Evolutionary conservation across 495 filamentous ascomycete genomes (phyloP).

Genomic region (Acidiella bohemica): DNA sequence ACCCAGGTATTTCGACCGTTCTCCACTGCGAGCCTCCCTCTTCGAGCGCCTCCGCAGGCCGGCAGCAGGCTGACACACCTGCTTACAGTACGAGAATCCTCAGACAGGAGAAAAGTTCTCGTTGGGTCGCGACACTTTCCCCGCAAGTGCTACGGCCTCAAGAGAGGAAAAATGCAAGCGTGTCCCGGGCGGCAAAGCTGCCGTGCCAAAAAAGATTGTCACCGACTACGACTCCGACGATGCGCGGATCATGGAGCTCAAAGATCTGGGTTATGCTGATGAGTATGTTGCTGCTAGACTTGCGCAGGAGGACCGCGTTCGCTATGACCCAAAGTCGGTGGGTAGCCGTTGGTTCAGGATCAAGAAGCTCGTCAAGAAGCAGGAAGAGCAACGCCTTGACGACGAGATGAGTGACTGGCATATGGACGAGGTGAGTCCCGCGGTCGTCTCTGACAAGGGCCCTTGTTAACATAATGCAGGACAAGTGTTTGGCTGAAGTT

Average conservation of each 20-base stretch:
- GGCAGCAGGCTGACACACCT: background rate
- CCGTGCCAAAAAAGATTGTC: slow-evolving; percentile 3
- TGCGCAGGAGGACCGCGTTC: slow-evolving; percentile 22
- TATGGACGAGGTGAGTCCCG: slow-evolving; percentile 27
- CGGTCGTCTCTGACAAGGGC: no score
- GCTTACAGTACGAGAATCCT: slow-evolving; percentile 4
- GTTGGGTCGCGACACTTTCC: background rate
- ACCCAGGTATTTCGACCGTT: no score
- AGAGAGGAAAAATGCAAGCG: background rate
- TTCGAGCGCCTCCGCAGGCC: no score
- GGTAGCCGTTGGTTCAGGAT: slow-evolving; percentile 29
- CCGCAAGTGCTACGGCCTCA: background rate
- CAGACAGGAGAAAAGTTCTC: background rate
- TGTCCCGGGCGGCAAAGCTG: background rate
- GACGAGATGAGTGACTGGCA: slow-evolving; percentile 31
- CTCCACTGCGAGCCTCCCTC: no score
- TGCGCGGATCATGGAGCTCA: slow-evolving; percentile 28
- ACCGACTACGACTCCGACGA: slow-evolving; percentile 22
- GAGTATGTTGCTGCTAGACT: slow-evolving; percentile 24
- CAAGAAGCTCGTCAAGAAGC: slow-evolving; percentile 20
- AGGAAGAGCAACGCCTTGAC: slow-evolving; percentile 25
- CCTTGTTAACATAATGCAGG: no score
- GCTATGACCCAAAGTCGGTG: slow-evolving; percentile 28
- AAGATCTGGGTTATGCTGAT: slow-evolving; percentile 24
- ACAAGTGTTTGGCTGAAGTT: background rate